Conservation (phyloP, 192 early-diverging fungal genomes). For the Cetraspora pellucida region DNA sequence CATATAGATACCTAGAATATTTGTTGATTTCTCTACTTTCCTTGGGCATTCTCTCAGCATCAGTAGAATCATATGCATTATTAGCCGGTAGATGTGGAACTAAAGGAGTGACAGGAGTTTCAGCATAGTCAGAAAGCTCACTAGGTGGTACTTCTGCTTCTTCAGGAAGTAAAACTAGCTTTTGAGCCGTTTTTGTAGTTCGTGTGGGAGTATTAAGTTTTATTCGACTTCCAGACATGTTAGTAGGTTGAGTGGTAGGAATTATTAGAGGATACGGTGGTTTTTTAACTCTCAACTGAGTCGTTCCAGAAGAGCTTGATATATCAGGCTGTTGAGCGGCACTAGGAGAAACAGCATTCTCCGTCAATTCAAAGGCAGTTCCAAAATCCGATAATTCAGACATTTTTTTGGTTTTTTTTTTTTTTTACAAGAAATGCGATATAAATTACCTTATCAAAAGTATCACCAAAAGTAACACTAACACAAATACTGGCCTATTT, state of each 20-base stretch:
- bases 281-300: too few relatives aligned
- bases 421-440: too few relatives aligned
- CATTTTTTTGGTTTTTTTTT: too few relatives aligned
- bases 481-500: too few relatives aligned
- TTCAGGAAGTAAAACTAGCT: constrained; percentile 81
- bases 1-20: constrained; percentile 44
- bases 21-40: constrained; percentile 50
- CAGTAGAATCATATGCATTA: constrained; percentile 42
- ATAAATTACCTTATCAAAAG: too few relatives aligned
- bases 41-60: constrained; percentile 57
- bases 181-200: constrained; percentile 89
- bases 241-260: not conserved
- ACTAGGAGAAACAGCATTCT: too few relatives aligned
- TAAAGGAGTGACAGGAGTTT: constrained; percentile 34
- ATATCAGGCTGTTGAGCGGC: too few relatives aligned
- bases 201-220: constrained; percentile 62
- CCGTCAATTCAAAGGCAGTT: too few relatives aligned
- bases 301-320: too few relatives aligned
- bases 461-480: too few relatives aligned
- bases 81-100: not conserved
- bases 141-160: constrained; percentile 36
- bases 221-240: not conserved
- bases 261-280: not conserved
- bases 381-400: too few relatives aligned
- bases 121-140: constrained; percentile 25